Conservation (phyloP, 2,329 filamentous ascomycete species). For the Pestalotiopsis fici region DNA sequence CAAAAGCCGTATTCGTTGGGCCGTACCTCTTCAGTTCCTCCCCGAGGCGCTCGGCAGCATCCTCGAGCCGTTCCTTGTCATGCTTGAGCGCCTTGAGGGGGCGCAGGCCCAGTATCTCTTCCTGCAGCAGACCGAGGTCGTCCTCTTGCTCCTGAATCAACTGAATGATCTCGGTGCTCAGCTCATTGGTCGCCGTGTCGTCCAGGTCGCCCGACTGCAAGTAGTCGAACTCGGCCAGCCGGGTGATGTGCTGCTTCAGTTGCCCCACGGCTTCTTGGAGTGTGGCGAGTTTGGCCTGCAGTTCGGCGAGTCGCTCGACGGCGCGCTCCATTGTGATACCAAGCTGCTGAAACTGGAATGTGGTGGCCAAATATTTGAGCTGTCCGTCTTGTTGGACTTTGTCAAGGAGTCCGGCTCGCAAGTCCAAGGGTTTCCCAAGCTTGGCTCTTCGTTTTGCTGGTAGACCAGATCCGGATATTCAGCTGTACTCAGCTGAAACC, state of each 20-base stretch:
- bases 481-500: not conserved
- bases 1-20: not conserved
- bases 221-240: constrained; percentile 54
- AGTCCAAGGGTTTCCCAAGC: too few relatives aligned
- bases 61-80: constrained; percentile 66
- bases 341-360: not conserved
- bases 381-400: not conserved
- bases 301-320: constrained; percentile 53
- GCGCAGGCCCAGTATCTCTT: constrained; percentile 74
- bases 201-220: constrained; percentile 61
- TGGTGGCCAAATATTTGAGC: not conserved
- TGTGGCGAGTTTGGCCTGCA: constrained; percentile 62
- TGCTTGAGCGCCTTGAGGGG: constrained; percentile 53
- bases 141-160: constrained; percentile 78
- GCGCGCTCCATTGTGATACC: not conserved
- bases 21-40: constrained; percentile 70
- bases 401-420: not conserved
- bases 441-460: too few relatives aligned
- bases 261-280: constrained; percentile 63
- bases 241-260: constrained; percentile 59
- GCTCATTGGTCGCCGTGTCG: constrained; percentile 64
- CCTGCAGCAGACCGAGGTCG: constrained; percentile 76
- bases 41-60: constrained; percentile 65
- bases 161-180: constrained; percentile 79
- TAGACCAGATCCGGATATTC: too few relatives aligned